Base-by-base conservation (phyloP, 2,329 filamentous ascomycete genomes). In the Claviceps cyperi region DNA sequence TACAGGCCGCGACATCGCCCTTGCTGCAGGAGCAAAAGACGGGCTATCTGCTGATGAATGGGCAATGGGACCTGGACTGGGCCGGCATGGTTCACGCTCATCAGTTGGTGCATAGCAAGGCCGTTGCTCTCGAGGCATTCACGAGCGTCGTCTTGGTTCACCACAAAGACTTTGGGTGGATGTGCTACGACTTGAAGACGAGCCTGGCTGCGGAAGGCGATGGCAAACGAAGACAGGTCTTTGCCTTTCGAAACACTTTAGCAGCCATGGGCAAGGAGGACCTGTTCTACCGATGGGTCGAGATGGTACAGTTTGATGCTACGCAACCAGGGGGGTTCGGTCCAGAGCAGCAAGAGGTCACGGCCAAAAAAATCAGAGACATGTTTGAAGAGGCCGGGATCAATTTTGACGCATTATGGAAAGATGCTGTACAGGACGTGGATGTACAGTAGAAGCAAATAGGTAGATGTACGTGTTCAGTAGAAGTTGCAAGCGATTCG, bases 281-380 rank as follows among this genome's bases (percentile, higher is more conserved):
- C 55, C 65, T 96, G 49, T 96, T 96, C 69, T 95, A 86, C 69
- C 80, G 84, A 50, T 95, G 89, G 88, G 86, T 95, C 46, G 90
- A 96, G 69, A 77, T 94, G 61, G 81, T 96, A 47, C 89, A 96
- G 67, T 94, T 81, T 60, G 89, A 95, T 67, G 83, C 86, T 41
- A 83, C 81, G 37, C 77, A 78, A 56, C 85, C 88, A 0, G 86
- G 83, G 17, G 86, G 86, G 0, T 94, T 94, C 61, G 85, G 83
- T 1, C 69, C 74, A 0, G 84, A 89, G 61, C 76, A 80, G 59
- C 88, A 94, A 66, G 72, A 78, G 50, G 76, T 73, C 43, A 83
- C 85, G 1, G 86, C 87, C 52, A 69, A 78, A 55, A 82, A 89
- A 66, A 86, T 90, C 47, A 79, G 83, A 59, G 76, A 80, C 39